Evolutionary conservation across 1,284 basidiomycete species (phyloP), one percentile per base, ranked within the genome.

Genomic region (Ceratobasidium papillatum): DNA sequence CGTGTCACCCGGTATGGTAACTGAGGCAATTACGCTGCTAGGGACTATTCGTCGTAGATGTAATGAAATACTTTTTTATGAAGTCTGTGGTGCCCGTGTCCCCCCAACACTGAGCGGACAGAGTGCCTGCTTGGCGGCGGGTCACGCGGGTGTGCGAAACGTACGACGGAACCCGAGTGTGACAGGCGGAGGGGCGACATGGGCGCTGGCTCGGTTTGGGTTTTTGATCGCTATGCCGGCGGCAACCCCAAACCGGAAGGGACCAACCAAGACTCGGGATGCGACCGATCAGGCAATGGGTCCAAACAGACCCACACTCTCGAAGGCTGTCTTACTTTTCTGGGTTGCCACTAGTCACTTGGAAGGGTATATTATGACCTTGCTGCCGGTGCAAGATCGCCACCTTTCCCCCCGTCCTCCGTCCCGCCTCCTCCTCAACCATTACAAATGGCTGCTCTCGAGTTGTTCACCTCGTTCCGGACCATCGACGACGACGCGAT

Each of bases 401-500:
- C 49, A 32, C 30, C 22, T 25, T 17, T 19, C 22, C 61, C 27
- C 61, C 43, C 62, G 17, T 52, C 14, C 19, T 56, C 56, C n/a
- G n/a, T n/a, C n/a, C n/a, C n/a, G n/a, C n/a, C n/a, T n/a, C n/a
- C n/a, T n/a, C n/a, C n/a, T n/a, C n/a, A n/a, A 17, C 56, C 52
- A 36, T 32, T 17, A 25, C 14, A 19, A 59, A 63, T 63, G 61
- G 61, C 61, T 30, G 43, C 61, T 41, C 43, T 63, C 61, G 61
- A 63, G 17, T 27, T n/a, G n/a, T 45, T 27, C 25, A 25, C 41
- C 41, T 8, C 56, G 14, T 17, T 25, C 7, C 61, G 61, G 41
- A 27, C 38, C 52, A 38, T 43, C 56, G 73, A 76, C 56, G 76
- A 76, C 34, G 76, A 76, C 41, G 76, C 76, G 3, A 54, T 68